These are phyloP conservation scores for Mycena rosella DNA, from an alignment of 768 basidiomycete genomes.

Conservation along the genomic window DNA sequence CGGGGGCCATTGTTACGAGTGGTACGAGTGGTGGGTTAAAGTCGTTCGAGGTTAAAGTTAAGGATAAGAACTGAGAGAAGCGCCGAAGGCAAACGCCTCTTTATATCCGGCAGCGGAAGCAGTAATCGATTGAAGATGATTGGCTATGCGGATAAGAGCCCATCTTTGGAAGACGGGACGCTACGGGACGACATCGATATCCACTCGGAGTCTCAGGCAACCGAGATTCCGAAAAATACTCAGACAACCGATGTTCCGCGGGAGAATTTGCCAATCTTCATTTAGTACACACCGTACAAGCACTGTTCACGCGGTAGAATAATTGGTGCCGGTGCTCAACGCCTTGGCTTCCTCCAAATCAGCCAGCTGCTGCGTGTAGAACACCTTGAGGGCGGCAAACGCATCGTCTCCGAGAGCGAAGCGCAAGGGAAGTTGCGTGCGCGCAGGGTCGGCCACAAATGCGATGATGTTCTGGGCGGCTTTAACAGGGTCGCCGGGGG, in stretches of 20 bases:
- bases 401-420: conserved; percentile 22
- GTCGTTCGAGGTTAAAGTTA: conserved; percentile 1
- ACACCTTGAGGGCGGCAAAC: background rate
- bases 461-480: conserved; percentile 9
- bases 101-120: background rate
- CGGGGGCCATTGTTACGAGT: conserved; percentile 61
- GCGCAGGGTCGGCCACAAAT: conserved; percentile 12
- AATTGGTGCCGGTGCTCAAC: conserved; percentile 20
- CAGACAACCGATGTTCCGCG: too few species aligned
- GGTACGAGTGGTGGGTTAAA: too few species aligned
- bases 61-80: background rate
- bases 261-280: too few species aligned
- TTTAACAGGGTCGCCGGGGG: conserved; percentile 17
- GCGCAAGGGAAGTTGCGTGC: conserved; percentile 17
- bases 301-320: background rate
- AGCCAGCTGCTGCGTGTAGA: conserved; percentile 17
- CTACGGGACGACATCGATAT: too few species aligned
- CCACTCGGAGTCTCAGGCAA: too few species aligned
- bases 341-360: conserved; percentile 21
- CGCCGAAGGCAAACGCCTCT: background rate
- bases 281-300: background rate
- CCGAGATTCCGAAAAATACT: too few species aligned
- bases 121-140: conserved; percentile 26
- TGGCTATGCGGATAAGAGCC: too few species aligned
- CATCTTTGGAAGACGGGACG: too few species aligned